A percentile compares a stretch with the other conserved stretches of the same genome.
Conservation (phyloP, 1,139 yeast species). For the Suhomyces atakaporum region DNA sequence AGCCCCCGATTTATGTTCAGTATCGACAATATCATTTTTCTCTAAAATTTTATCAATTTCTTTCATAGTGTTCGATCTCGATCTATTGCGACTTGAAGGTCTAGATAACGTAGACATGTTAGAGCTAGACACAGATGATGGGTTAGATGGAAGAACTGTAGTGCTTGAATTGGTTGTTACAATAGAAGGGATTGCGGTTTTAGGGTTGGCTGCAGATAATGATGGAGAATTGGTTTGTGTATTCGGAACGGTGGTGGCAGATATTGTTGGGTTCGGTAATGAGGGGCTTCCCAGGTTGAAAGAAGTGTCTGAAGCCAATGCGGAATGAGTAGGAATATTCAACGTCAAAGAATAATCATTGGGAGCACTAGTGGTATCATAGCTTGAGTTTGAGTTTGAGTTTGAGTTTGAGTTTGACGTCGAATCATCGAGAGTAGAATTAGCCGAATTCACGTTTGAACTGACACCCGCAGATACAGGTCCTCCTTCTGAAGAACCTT, state of each 20-base stretch:
- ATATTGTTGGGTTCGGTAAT: conserved; percentile 16
- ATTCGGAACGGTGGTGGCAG: conserved; percentile 19
- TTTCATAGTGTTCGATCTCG: conserved; percentile 42
- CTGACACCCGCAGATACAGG: conserved; percentile 4
- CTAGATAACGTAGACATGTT: conserved; percentile 10
- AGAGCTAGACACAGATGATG: conserved; percentile 9
- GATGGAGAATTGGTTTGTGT: conserved; percentile 20
- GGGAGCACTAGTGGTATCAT: conserved; percentile 6
- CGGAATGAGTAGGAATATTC: conserved; percentile 21
- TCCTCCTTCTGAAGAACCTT: conserved; percentile 19
- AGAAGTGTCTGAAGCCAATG: conserved; percentile 30
- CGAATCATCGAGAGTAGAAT: conserved; percentile 4
- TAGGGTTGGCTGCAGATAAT: conserved; percentile 5
- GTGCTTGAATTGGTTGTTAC: conserved; percentile 3
- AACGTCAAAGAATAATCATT: conserved; percentile 12
- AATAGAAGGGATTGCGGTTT: conserved; percentile 5
- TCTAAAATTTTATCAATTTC: conserved; percentile 45
- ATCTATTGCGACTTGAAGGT: conserved; percentile 20
- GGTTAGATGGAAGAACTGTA: background rate
- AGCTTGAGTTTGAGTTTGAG: conserved; percentile 3
- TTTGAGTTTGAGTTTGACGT: conserved; percentile 3
- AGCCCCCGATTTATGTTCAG: conserved; percentile 59
- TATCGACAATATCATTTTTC: conserved; percentile 41
- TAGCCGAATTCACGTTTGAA: conserved; percentile 9
- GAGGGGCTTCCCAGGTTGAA: conserved; percentile 25